These are phyloP conservation scores for Fusarium camptoceras DNA, from an alignment of 2,329 filamentous ascomycete species.

Conservation along the genomic window DNA sequence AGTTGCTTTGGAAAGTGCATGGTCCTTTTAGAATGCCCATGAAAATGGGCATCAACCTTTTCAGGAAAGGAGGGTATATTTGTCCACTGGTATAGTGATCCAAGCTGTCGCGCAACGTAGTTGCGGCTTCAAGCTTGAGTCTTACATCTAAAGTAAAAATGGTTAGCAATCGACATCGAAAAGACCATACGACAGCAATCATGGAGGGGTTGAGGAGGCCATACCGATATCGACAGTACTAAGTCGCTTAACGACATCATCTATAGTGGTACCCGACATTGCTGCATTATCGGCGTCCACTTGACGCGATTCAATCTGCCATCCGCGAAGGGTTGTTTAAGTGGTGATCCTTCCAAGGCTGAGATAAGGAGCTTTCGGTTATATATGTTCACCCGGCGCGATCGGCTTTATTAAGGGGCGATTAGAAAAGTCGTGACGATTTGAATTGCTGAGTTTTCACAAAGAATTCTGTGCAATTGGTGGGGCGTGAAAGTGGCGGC, in stretches of 20 bases:
- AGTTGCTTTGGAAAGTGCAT: slow-evolving; percentile 91
- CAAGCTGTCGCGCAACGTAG: slow-evolving; percentile 88
- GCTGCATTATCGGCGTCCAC: slow-evolving; percentile 61
- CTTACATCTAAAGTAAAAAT: slow-evolving; percentile 73
- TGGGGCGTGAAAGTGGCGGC: not conserved
- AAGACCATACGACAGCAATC: slow-evolving; percentile 37
- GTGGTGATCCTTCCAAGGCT: slow-evolving; percentile 32
- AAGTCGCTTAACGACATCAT: slow-evolving; percentile 72
- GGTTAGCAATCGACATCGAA: slow-evolving; percentile 9
- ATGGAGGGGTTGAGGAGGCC: slow-evolving; percentile 19
- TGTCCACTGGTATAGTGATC: slow-evolving; percentile 85
- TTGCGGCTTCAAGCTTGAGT: slow-evolving; percentile 83
- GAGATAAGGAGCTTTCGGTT: slow-evolving; percentile 35
- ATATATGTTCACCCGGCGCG: slow-evolving; percentile 40
- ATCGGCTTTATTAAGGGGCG: slow-evolving; percentile 12
- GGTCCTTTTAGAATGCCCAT: slow-evolving; percentile 85
- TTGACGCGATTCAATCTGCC: slow-evolving; percentile 51
- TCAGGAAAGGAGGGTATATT: slow-evolving; percentile 83
- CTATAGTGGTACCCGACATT: slow-evolving; percentile 72
- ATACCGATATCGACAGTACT: slow-evolving; percentile 66
- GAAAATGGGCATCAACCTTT: slow-evolving; percentile 90
- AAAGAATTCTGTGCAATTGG: not conserved
- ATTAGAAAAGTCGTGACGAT: not conserved
- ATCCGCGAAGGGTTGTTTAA: slow-evolving; percentile 48
- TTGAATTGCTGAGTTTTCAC: not conserved